Conservation (phyloP, 202 grass and related monocot genomes). For the Elaeis oleifera region DNA sequence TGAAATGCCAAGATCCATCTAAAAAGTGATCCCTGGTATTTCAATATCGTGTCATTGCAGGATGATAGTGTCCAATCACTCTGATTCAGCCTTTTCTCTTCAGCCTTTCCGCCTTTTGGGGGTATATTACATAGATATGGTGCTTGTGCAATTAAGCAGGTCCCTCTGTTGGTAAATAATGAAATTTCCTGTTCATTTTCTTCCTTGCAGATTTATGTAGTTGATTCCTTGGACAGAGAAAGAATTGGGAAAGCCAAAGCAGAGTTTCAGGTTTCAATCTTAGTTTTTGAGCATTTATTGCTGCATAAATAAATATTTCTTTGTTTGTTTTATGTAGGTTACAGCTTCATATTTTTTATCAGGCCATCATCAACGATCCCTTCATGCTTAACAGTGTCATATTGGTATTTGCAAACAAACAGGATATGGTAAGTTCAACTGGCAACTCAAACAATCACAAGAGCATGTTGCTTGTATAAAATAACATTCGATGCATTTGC, state of each 20-base stretch:
- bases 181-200: slow-evolving; percentile 10
- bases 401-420: slow-evolving; percentile 96
- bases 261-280: slow-evolving; percentile 68
- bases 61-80: too few species aligned
- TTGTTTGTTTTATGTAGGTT: too few species aligned
- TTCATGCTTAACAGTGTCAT: slow-evolving; percentile 98
- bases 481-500: too few species aligned
- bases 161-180: background rate
- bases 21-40: too few species aligned
- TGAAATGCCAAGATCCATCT: too few species aligned
- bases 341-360: slow-evolving; percentile 17
- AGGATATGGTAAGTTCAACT: slow-evolving; percentile 80
- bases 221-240: slow-evolving; percentile 95
- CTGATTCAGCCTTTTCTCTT: too few species aligned
- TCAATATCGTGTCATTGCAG: too few species aligned
- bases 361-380: slow-evolving; percentile 96
- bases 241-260: slow-evolving; percentile 87
- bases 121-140: too few species aligned
- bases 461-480: too few species aligned
- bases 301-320: background rate
- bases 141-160: background rate
- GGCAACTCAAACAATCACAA: background rate
- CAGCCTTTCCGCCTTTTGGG: too few species aligned
- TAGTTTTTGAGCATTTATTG: background rate
- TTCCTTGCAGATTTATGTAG: slow-evolving; percentile 80